Base-by-base conservation (phyloP, 2,329 filamentous ascomycete genomes). In the Fusarium sp. region DNA sequence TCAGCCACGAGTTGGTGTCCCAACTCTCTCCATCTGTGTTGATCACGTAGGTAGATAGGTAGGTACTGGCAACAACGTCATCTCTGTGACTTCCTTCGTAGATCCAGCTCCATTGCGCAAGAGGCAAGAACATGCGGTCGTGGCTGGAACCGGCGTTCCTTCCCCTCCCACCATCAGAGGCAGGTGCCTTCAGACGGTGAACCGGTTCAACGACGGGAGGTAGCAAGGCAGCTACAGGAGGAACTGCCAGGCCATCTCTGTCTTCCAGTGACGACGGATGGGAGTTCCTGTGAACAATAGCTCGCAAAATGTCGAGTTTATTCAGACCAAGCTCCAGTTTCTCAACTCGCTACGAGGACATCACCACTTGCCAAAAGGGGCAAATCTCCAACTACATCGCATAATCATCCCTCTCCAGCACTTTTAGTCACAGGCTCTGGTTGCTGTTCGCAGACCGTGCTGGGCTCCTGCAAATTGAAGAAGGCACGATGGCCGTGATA, bases 51-150 rank as follows among this genome's bases (percentile, higher is more conserved):
- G 29, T 31, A 31, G 29, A 10, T 41, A 39, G 16, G 16, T 22
- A 43, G 18, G 8, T 39, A 48, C 45, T 50, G 41, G 37, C 33
- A 57, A 37, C 24, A 59, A 41, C 54, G 62, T 67, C 69, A 71
- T 59, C 61, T 24, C 33, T 45, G 27, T 65, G 45, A 56, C 54
- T 61, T 48, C 39, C 29, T 37, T 64, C 43, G 58, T 63, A 63
- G 41, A 27, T 18, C 22, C 35, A 70, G 50, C 14, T 41, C 3
- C n/a, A 60, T 41, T 39, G 13, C 35, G 52, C 45, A 48, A 48
- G 24, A 27, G 52, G 31, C 24, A 31, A 43, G 24, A 39, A 16
- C 31, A 52, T 63, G 29, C 14, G 50, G 50, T 9, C 50, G 50
- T 54, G 50, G 50, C 27, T 54, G 27, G 50, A 20, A 11, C 27